These are phyloP conservation scores for Magnaporthiopsis rhizophila DNA, from an alignment of 2,329 filamentous ascomycete genomes.

Conservation along the genomic window DNA sequence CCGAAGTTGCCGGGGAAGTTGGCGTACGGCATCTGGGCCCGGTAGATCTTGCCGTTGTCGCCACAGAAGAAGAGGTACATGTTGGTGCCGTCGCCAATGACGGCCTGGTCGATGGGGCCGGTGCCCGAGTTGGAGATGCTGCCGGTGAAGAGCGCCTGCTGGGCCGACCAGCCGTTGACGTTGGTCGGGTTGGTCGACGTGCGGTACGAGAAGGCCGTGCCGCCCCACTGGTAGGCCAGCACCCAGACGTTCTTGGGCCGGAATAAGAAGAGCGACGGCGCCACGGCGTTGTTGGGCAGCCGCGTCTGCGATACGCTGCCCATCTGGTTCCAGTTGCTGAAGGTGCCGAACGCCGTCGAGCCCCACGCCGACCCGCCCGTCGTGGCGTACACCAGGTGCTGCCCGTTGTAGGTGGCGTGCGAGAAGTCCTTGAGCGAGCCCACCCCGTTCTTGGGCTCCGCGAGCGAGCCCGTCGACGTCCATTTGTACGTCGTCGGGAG, in stretches of 20 bases:
- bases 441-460: conserved; percentile 45
- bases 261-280: conserved; percentile 58
- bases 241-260: conserved; percentile 53
- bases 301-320: conserved; percentile 40
- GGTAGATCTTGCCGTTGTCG: conserved; percentile 60
- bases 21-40: conserved; percentile 52
- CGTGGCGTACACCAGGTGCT: conserved; percentile 54
- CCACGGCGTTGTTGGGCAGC: conserved; percentile 40
- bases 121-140: conserved; percentile 41
- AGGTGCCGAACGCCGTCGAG: conserved; percentile 50
- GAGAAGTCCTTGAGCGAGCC: conserved; percentile 57
- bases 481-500: conserved; percentile 49
- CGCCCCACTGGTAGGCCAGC: conserved; percentile 59
- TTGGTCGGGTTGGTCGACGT: conserved; percentile 52
- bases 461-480: conserved; percentile 43
- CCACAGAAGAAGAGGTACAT: conserved; percentile 61
- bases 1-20: conserved; percentile 57
- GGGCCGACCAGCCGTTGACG: conserved; percentile 46
- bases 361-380: conserved; percentile 36
- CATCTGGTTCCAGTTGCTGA: conserved; percentile 46
- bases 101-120: conserved; percentile 53
- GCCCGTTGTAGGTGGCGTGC: conserved; percentile 41
- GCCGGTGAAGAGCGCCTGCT: conserved; percentile 48
- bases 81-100: conserved; percentile 51
- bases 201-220: conserved; percentile 49